These are phyloP conservation scores for Candida glucosophila DNA, from an alignment of 1,139 yeast genomes.

Conservation along the genomic window DNA sequence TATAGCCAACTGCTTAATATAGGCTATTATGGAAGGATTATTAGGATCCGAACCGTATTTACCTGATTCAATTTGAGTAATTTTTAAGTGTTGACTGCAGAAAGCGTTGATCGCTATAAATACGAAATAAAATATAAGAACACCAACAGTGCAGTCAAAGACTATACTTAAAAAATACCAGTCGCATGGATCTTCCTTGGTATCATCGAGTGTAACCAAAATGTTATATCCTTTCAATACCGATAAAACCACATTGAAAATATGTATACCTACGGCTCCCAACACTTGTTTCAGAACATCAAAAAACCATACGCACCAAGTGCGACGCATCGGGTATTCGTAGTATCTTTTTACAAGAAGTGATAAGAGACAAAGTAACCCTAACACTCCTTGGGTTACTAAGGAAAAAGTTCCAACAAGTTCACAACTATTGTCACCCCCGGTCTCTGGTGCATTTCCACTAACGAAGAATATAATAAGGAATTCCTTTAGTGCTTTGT, in stretches of 20 bases:
- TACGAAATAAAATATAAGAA: conserved; percentile 63
- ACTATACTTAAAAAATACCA: conserved; percentile 88
- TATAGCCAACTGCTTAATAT: conserved; percentile 62
- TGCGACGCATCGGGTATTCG: conserved; percentile 73
- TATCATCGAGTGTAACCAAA: conserved; percentile 3
- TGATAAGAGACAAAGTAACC: conserved; percentile 66
- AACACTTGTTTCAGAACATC: conserved; percentile 86
- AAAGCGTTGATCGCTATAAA: conserved; percentile 38
- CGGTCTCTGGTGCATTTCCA: too few species aligned
- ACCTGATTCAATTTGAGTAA: conserved; percentile 65
- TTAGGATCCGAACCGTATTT: conserved; percentile 55
- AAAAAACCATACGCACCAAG: conserved; percentile 82
- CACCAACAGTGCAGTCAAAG: conserved; percentile 93
- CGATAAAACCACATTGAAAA: conserved; percentile 68
- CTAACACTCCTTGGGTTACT: conserved; percentile 57
- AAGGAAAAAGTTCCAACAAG: conserved; percentile 67
- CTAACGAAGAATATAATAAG: too few species aligned
- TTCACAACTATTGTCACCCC: too few species aligned
- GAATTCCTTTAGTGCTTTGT: too few species aligned
- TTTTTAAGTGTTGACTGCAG: conserved; percentile 20
- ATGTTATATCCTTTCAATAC: conserved; percentile 47
- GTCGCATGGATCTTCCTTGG: conserved; percentile 55
- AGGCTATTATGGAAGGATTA: conserved; percentile 60
- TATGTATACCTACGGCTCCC: conserved; percentile 80
- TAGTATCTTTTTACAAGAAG: conserved; percentile 66